phyloP scores from a whole-genome alignment of 2,329 filamentous ascomycete genomes.

The Aspergillus sp. region DNA sequence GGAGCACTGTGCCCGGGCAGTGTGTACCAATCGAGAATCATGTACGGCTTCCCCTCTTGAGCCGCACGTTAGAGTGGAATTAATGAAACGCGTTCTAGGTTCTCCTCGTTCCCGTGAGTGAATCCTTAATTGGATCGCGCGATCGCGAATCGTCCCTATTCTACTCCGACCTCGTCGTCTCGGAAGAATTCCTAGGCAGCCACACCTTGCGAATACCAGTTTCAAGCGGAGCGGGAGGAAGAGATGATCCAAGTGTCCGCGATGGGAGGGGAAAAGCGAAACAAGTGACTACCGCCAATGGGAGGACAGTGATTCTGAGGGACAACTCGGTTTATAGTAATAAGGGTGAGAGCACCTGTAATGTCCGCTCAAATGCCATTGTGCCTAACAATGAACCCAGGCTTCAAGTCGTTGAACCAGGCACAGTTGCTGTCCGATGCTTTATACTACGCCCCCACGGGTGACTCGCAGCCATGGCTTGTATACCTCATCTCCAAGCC shows the following conservation, averaged over 20 bases:
- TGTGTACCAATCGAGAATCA: conserved; percentile 90
- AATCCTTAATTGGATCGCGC: conserved; percentile 82
- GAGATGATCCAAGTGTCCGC: conserved; percentile 66
- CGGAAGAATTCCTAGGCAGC: conserved; percentile 93
- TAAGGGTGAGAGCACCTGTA: conserved; percentile 67
- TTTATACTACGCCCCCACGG: conserved; percentile 85
- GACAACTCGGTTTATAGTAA: conserved; percentile 92
- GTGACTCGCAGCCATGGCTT: conserved; percentile 90
- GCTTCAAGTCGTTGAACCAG: conserved; percentile 89
- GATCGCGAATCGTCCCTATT: conserved; percentile 79
- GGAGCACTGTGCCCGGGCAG: conserved; percentile 87
- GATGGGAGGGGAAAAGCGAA: conserved; percentile 91
- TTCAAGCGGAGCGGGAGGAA: conserved; percentile 48
- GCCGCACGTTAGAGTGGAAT: conserved; percentile 10
- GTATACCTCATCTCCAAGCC: conserved; percentile 94
- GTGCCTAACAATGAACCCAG: conserved; percentile 46
- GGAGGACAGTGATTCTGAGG: conserved; percentile 89
- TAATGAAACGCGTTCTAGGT: conserved; percentile 51
- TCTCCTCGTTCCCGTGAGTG: conserved; percentile 88
- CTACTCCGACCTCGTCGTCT: conserved; percentile 77
- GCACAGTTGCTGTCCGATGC: conserved; percentile 81
- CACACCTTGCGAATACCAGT: conserved; percentile 87
- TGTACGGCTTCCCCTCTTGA: conserved; percentile 43
- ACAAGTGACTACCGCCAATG: conserved; percentile 90
- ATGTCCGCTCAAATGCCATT: conserved; percentile 3